A percentile compares a stretch with the other conserved stretches of the same genome.
These are phyloP conservation scores for Dryas octopetala DNA, from an alignment of 306 rosid species.

Conservation along the genomic window DNA sequence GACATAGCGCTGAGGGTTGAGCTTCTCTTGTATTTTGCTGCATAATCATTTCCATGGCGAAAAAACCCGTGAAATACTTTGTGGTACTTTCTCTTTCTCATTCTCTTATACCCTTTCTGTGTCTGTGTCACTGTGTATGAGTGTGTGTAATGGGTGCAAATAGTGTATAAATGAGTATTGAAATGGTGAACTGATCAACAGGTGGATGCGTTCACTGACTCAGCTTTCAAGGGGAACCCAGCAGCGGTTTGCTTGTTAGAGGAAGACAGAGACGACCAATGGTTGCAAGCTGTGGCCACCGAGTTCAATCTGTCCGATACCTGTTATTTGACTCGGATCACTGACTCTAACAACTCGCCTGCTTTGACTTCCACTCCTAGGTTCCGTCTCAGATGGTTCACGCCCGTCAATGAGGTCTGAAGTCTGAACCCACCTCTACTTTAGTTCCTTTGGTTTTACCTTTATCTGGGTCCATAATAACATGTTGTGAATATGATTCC, in stretches of 20 bases:
- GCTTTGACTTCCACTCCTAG: conserved; percentile 35
- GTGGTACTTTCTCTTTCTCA: conserved; percentile 41
- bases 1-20: too few species aligned
- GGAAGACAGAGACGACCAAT: conserved; percentile 49
- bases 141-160: not conserved
- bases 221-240: conserved; percentile 72
- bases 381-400: conserved; percentile 78
- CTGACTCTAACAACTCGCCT: conserved; percentile 14
- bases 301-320: conserved; percentile 64
- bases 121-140: not conserved
- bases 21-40: too few species aligned
- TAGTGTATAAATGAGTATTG: not conserved
- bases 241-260: conserved; percentile 70
- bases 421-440: conserved; percentile 21
- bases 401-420: conserved; percentile 63
- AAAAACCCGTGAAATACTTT: conserved; percentile 46
- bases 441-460: not conserved
- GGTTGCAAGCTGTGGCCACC: conserved; percentile 60
- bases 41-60: conserved; percentile 32
- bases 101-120: not conserved
- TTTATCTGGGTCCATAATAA: not conserved
- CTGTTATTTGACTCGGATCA: conserved; percentile 39
- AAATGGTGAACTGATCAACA: conserved; percentile 15
- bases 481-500: not conserved
- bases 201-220: conserved; percentile 72